These are phyloP conservation scores for Davidsoniella australis DNA, from an alignment of 2,329 filamentous ascomycete genomes.

Conservation along the genomic window DNA sequence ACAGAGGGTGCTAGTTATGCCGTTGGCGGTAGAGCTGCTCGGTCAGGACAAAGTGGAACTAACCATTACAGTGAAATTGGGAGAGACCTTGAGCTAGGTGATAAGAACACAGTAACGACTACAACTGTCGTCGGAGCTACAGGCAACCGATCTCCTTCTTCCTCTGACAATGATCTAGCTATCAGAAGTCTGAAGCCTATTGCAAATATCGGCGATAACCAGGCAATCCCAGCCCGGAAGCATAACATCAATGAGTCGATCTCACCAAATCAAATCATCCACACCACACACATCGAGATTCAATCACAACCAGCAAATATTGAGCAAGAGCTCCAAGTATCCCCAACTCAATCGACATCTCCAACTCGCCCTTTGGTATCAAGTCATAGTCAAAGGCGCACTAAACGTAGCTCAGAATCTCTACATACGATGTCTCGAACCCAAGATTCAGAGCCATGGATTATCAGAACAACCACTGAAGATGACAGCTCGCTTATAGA, in stretches of 20 bases:
- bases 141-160: constrained; percentile 6
- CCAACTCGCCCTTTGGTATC: too few species aligned
- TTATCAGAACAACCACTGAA: too few species aligned
- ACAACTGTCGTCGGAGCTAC: constrained; percentile 9
- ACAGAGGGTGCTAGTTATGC: constrained; percentile 8
- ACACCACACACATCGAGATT: constrained; percentile 8
- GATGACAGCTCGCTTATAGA: constrained; percentile 6
- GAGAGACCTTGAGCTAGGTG: constrained; percentile 9
- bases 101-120: constrained; percentile 5
- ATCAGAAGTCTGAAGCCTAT: too few species aligned
- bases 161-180: constrained; percentile 5
- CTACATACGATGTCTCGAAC: too few species aligned
- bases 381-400: too few species aligned
- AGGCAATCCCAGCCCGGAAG: background rate
- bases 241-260: too few species aligned
- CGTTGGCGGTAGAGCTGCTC: constrained; percentile 11
- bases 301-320: constrained; percentile 1
- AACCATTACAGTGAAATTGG: constrained; percentile 8
- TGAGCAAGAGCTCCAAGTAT: background rate
- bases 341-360: background rate
- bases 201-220: too few species aligned
- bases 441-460: too few species aligned
- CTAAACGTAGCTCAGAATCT: too few species aligned
- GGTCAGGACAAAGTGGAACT: constrained; percentile 18
- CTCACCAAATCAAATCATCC: constrained; percentile 2